Evolutionary conservation across 2,329 filamentous ascomycete genomes (phyloP), one percentile per base, ranked within the genome.

Genomic region (Pseudogymnoascus sp.): DNA sequence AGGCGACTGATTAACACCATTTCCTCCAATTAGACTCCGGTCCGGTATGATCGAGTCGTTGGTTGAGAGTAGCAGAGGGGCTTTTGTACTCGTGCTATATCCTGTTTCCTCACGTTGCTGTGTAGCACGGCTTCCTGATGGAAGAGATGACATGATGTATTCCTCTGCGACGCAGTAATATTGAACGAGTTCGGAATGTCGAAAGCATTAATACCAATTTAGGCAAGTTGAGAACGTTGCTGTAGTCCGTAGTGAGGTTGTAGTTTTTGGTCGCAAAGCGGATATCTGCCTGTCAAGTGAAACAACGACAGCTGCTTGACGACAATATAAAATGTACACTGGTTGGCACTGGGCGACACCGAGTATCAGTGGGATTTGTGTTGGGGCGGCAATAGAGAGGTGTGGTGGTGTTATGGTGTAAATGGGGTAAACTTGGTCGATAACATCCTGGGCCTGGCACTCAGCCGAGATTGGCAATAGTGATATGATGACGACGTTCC

Each of bases 1-100:
- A 2, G 68, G 67, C 6, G 72, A 70, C 6, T 62, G 31, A 7
- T 72, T 65, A 19, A 62, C 39, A 19, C 67, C 68, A 62, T 72
- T 67, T 34, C 51, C 51, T 19, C 19, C 65, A 4, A 57, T 21
- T 21, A 34, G 51, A 57, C 25, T 57, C 25, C 60, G 34, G 39
- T 43, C 60, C 34, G 60, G 60, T 5, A 61, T 16, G 19, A 6
- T 61, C 34, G 60, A 61, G 31, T 61, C 60, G 25, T 43, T 39
- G 51, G 51, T 57, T 34, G 51, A 57, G n/a, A 57, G 28, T 5
- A 34, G 5, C 8, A 57, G 51, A 19, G 28, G 51, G 51, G 51
- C 51, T 14, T 34, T 57, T 31, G 51, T 57, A 34, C 25, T 57
- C n/a, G 28, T 19, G 51, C 28, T 34, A 57, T 57, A 57, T 19